phyloP scores from a whole-genome alignment of 2,329 filamentous ascomycete genomes.

The Tothia fuscella region DNA sequence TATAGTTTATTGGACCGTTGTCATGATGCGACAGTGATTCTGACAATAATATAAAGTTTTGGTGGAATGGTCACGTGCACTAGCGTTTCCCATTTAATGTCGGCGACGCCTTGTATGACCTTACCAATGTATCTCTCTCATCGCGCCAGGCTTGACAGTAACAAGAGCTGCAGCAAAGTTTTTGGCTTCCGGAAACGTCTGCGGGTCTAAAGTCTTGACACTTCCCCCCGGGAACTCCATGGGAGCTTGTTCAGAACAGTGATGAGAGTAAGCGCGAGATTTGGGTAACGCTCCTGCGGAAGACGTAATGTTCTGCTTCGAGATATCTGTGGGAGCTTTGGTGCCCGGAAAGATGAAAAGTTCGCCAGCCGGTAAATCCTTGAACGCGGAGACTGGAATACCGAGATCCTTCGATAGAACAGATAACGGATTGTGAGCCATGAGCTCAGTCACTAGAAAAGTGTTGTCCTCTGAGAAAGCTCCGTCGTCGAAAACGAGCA shows the following conservation, averaged over 20 bases:
- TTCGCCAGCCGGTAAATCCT: constrained; percentile 48
- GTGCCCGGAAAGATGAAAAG: constrained; percentile 71
- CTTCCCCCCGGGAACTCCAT: constrained; percentile 54
- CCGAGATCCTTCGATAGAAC: constrained; percentile 68
- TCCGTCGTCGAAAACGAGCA: constrained; percentile 51
- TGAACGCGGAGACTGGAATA: constrained; percentile 57
- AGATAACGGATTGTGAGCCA: constrained; percentile 59
- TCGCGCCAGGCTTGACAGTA: constrained; percentile 56
- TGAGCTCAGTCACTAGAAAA: constrained; percentile 62
- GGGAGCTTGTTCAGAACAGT: constrained; percentile 58
- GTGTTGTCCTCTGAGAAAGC: constrained; percentile 53
- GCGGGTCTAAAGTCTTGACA: constrained; percentile 62
- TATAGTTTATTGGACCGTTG: too few relatives aligned
- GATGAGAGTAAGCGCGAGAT: constrained; percentile 49
- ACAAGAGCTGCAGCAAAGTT: constrained; percentile 62
- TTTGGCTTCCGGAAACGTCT: constrained; percentile 61
- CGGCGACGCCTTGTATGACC: too few relatives aligned
- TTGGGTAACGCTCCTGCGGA: constrained; percentile 47
- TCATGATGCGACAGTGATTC: too few relatives aligned
- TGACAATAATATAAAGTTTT: too few relatives aligned
- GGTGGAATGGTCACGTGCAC: too few relatives aligned
- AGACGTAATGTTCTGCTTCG: constrained; percentile 52
- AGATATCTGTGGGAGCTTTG: constrained; percentile 49
- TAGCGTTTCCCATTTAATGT: too few relatives aligned
- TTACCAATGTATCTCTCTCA: constrained; percentile 81